Evolutionary conservation across 768 basidiomycete species (phyloP).

Genomic region (Pleurotus cornucopiae): DNA sequence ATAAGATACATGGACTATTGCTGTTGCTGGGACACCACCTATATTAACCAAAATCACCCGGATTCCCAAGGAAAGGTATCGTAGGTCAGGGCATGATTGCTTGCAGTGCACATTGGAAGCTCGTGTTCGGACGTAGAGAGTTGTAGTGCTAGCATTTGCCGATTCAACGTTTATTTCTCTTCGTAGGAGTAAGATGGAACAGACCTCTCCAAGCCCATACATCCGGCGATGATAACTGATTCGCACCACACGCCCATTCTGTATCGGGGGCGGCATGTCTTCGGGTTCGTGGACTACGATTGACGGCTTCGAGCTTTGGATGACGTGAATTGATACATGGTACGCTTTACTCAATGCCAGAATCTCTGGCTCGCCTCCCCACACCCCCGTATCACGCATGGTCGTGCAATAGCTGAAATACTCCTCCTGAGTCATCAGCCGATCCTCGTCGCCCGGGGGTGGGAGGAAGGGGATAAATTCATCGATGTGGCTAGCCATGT

Average conservation of each 20-base stretch:
- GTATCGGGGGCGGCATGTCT: constrained; percentile 20
- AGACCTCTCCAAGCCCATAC: constrained; percentile 94
- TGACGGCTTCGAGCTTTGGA: constrained; percentile 78
- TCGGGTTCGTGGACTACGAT: constrained; percentile 79
- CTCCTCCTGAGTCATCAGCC: constrained; percentile 61
- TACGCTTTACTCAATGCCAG: constrained; percentile 80
- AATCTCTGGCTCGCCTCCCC: constrained; percentile 99
- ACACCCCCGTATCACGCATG: constrained; percentile 80
- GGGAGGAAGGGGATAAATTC: constrained; percentile 95
- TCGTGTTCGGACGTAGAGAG: constrained; percentile 60
- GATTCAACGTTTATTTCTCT: constrained; percentile 7
- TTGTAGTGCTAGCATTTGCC: constrained; percentile 70
- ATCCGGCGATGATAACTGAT: constrained; percentile 92
- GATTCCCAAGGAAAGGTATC: background rate
- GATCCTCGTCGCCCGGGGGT: constrained; percentile 66
- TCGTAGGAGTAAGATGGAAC: constrained; percentile 20
- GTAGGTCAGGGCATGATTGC: constrained; percentile 1
- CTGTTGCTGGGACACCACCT: background rate
- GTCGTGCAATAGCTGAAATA: constrained; percentile 73
- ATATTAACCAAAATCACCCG: no score
- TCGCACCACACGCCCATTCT: constrained; percentile 42
- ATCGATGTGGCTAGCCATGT: constrained; percentile 77
- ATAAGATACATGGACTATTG: constrained; percentile 7
- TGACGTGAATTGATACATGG: constrained; percentile 83
- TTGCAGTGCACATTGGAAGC: constrained; percentile 14